These are phyloP conservation scores for Exobasidium cylindrosporum DNA, from an alignment of 1,284 basidiomycete genomes.

Conservation along the genomic window DNA sequence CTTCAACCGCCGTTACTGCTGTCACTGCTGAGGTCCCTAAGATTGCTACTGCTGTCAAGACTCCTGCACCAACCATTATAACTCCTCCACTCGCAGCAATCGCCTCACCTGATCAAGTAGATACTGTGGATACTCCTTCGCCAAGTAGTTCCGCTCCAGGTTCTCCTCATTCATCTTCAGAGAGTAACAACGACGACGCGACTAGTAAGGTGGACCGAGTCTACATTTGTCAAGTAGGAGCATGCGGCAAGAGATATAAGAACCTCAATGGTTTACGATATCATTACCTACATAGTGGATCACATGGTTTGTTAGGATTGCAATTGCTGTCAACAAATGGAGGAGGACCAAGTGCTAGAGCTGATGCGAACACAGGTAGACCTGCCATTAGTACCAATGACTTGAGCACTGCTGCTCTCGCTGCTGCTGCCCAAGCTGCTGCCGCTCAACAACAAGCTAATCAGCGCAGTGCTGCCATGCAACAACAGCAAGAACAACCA, in stretches of 20 bases:
- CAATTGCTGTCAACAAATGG: conserved; percentile 49
- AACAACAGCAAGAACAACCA: conserved; percentile 2
- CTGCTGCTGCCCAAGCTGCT: conserved; percentile 46
- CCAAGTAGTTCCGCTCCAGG: conserved; percentile 10
- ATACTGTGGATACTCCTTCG: neutral
- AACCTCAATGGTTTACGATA: conserved; percentile 69
- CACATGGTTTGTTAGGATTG: conserved; percentile 63
- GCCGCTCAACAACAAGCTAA: conserved; percentile 30
- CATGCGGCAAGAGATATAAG: conserved; percentile 87
- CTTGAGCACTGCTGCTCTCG: conserved; percentile 46
- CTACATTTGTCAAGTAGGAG: conserved; percentile 55
- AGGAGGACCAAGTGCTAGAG: conserved; percentile 50
- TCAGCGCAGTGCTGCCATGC: neutral
- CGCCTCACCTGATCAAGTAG: neutral
- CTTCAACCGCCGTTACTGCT: neutral
- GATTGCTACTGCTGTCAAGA: conserved; percentile 1
- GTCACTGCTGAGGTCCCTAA: neutral
- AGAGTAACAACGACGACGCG: neutral
- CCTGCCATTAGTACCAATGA: conserved; percentile 49
- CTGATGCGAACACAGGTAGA: conserved; percentile 45
- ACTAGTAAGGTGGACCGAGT: conserved; percentile 20
- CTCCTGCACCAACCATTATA: neutral
- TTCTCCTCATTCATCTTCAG: neutral
- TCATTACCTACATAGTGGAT: conserved; percentile 94
- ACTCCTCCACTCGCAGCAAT: neutral